Conservation (phyloP, 176 grass and related monocot species). For the Tillandsia fasciculata region DNA sequence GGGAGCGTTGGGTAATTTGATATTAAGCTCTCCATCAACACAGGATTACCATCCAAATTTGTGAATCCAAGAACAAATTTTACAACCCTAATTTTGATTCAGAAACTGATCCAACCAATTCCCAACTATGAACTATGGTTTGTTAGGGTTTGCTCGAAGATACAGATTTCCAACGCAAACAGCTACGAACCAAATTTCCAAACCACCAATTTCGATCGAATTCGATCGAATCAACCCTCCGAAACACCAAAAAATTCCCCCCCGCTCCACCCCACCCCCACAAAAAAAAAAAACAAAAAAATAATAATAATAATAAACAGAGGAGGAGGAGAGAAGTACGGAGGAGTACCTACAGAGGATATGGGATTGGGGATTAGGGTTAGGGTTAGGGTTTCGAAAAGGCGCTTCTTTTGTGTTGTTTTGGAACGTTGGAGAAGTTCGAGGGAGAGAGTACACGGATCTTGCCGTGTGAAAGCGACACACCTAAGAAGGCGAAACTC, state of each 20-base stretch:
- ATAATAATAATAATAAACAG: not conserved
- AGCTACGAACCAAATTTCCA: not conserved
- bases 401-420: not conserved
- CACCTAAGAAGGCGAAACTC: too few species aligned
- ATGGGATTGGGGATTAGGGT: not conserved
- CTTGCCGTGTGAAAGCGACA: too few species aligned
- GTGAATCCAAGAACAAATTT: not conserved
- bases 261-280: too few species aligned
- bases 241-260: not conserved
- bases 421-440: not conserved
- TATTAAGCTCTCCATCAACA: slow-evolving; percentile 21
- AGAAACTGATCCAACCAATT: not conserved
- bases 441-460: too few species aligned
- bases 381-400: not conserved
- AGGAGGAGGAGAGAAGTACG: not conserved
- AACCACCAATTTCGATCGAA: not conserved
- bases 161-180: not conserved
- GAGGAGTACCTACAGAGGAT: not conserved
- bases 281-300: not conserved
- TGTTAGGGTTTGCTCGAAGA: not conserved
- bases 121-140: not conserved
- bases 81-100: not conserved
- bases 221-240: not conserved
- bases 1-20: slow-evolving; percentile 31
- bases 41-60: not conserved